A percentile compares a stretch with the other conserved stretches of the same genome.
These are phyloP conservation scores for Eucalyptus coolabah DNA, from an alignment of 345 rosid genomes.

Conservation along the genomic window DNA sequence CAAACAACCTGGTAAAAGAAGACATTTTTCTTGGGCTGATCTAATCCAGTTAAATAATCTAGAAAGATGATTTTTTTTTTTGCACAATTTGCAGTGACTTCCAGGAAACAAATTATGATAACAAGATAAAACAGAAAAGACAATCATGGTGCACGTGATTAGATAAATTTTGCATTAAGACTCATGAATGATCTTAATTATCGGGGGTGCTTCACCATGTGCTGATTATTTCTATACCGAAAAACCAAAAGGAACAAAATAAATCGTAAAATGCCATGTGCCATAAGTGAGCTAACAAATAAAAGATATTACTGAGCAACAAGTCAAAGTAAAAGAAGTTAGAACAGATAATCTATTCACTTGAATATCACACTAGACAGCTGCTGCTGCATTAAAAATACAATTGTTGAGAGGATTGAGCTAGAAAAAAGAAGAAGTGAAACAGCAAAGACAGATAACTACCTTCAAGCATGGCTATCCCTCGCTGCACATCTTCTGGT, in stretches of 20 bases:
- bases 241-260: neutral
- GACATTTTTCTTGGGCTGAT: neutral
- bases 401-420: neutral
- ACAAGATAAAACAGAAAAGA: neutral
- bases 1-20: neutral
- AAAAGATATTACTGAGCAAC: neutral
- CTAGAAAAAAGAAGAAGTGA: neutral
- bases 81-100: neutral
- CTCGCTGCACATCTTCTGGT: slow-evolving; percentile 60
- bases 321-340: neutral
- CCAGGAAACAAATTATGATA: neutral
- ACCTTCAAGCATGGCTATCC: slow-evolving; percentile 89
- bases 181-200: neutral
- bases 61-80: neutral
- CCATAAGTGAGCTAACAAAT: neutral
- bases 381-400: neutral
- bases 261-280: neutral
- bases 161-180: neutral
- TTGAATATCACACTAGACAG: neutral
- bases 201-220: neutral
- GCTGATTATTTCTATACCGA: neutral
- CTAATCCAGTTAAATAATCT: neutral
- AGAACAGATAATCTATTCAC: neutral
- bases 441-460: slow-evolving; percentile 14
- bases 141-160: neutral